These are phyloP conservation scores for Candida nitratophila DNA, from an alignment of 805 yeast species.

Conservation along the genomic window DNA sequence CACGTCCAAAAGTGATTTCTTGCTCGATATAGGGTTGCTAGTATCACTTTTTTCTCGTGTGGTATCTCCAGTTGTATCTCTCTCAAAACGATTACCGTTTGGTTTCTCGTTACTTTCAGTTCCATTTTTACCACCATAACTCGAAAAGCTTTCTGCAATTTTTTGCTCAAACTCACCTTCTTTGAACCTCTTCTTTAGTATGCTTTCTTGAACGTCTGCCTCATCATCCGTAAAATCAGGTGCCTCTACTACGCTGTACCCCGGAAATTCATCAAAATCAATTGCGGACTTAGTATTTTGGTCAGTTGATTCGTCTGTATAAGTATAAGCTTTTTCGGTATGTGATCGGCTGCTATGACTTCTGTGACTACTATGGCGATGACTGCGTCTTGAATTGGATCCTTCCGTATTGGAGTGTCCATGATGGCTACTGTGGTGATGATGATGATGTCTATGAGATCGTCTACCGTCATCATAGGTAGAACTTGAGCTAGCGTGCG, in stretches of 20 bases:
- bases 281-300: not conserved
- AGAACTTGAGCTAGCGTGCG: not conserved
- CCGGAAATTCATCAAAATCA: constrained; percentile 7
- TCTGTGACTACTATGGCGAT: not conserved
- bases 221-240: constrained; percentile 20
- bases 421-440: not conserved
- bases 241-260: constrained; percentile 15
- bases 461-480: not conserved
- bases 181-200: not conserved
- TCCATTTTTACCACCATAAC: not conserved
- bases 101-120: not conserved
- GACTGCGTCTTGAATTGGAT: not conserved
- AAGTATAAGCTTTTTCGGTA: no score
- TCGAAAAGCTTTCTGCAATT: not conserved
- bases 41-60: not conserved
- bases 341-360: no score
- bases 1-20: constrained; percentile 9
- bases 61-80: not conserved
- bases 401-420: no score
- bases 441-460: constrained; percentile 2
- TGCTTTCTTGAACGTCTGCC: not conserved
- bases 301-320: constrained; percentile 23
- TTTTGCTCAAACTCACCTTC: not conserved
- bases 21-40: not conserved
- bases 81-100: not conserved